These are phyloP conservation scores for Logfia minima DNA, from an alignment of 129 eudicot species.

Conservation along the genomic window DNA sequence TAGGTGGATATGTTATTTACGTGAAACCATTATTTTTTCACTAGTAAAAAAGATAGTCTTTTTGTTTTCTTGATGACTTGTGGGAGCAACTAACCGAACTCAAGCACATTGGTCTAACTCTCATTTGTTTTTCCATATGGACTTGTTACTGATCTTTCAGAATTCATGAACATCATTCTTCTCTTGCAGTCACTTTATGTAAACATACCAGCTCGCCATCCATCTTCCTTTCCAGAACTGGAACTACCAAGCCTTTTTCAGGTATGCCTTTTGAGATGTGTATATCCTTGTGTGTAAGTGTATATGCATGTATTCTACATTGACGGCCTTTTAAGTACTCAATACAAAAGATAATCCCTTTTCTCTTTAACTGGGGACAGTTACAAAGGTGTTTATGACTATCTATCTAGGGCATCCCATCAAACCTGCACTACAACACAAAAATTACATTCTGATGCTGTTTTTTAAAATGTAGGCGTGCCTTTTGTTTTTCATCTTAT, in stretches of 20 bases:
- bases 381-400: neutral
- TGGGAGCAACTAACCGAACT: slow-evolving; percentile 12
- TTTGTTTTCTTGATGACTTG: neutral
- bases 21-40: neutral
- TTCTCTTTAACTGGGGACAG: neutral
- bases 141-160: slow-evolving; percentile 16
- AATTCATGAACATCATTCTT: slow-evolving; percentile 25
- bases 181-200: slow-evolving; percentile 83
- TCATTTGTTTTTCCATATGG: slow-evolving; percentile 14
- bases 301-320: neutral
- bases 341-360: slow-evolving; percentile 2
- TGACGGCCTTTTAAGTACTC: neutral
- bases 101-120: neutral
- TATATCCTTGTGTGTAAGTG: neutral
- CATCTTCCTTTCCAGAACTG: slow-evolving; percentile 86
- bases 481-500: too few species aligned
- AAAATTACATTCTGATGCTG: neutral
- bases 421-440: slow-evolving; percentile 1
- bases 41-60: neutral
- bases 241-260: slow-evolving; percentile 92
- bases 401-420: slow-evolving; percentile 12
- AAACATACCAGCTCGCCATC: slow-evolving; percentile 86
- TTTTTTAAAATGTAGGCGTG: slow-evolving; percentile 9
- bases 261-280: slow-evolving; percentile 37
- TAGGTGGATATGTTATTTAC: slow-evolving; percentile 6